Percentiles rank a stretch among this genome's conserved stretches.
Conservation (phyloP, 2,329 filamentous ascomycete genomes). For the Davidsoniella eucalypti region DNA sequence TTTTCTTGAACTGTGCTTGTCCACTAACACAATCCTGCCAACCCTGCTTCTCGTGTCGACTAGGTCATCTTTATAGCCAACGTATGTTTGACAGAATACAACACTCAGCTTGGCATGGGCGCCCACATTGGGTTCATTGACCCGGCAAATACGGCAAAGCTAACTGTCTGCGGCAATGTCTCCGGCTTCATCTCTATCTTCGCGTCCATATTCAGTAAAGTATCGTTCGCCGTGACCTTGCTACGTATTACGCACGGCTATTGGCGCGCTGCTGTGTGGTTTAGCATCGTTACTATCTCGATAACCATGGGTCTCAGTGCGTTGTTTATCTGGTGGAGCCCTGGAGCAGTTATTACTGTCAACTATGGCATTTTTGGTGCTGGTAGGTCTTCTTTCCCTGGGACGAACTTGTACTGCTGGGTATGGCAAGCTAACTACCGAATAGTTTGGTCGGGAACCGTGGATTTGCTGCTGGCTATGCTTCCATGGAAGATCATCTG, state of each 20-base stretch:
- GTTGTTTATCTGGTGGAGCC: slow-evolving; percentile 15
- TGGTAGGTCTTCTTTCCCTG: slow-evolving; percentile 3
- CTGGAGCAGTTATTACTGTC: not conserved
- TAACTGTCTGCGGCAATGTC: slow-evolving; percentile 14
- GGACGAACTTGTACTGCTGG: not conserved
- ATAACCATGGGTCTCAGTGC: slow-evolving; percentile 15
- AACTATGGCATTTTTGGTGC: slow-evolving; percentile 14
- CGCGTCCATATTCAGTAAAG: slow-evolving; percentile 19
- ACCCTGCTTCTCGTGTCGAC: not conserved
- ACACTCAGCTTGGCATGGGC: slow-evolving; percentile 13
- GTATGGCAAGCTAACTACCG: not conserved
- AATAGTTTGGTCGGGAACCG: slow-evolving; percentile 20
- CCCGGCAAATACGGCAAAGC: not conserved
- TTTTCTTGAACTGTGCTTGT: too few species aligned
- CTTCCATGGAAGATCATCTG: slow-evolving; percentile 27
- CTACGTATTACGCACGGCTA: slow-evolving; percentile 16
- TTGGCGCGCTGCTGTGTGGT: slow-evolving; percentile 15
- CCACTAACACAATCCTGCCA: not conserved
- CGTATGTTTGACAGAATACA: slow-evolving; percentile 9
- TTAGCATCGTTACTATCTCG: slow-evolving; percentile 17
- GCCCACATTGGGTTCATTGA: slow-evolving; percentile 12
- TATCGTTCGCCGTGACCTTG: slow-evolving; percentile 19
- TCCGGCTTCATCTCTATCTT: slow-evolving; percentile 16
- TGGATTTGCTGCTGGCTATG: slow-evolving; percentile 25
- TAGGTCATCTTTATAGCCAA: slow-evolving; percentile 13